Conservation (phyloP, 140 eudicot genomes). For the Cichorium intybus region DNA sequence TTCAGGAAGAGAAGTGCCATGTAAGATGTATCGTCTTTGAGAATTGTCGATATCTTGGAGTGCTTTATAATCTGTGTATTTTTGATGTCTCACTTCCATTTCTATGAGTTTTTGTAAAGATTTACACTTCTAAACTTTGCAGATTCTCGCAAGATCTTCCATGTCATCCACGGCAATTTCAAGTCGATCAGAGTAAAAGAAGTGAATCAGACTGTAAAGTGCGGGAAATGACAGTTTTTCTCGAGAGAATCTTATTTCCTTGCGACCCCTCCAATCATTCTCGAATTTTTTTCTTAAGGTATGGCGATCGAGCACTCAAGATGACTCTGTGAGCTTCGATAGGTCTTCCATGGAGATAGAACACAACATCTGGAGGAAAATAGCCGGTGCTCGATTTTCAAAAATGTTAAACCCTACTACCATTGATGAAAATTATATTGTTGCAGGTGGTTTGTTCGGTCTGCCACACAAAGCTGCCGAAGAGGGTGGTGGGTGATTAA, state of each 20-base stretch:
- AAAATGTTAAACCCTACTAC: background rate
- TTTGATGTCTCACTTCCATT: slow-evolving; percentile 72
- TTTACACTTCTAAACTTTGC: slow-evolving; percentile 86
- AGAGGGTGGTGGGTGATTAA: too few relatives aligned
- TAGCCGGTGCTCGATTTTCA: too few relatives aligned
- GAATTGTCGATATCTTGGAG: slow-evolving; percentile 75
- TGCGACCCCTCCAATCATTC: slow-evolving; percentile 72
- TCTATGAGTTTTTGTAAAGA: slow-evolving; percentile 60
- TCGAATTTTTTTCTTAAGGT: slow-evolving; percentile 71
- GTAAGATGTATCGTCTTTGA: slow-evolving; percentile 81
- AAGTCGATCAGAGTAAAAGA: slow-evolving; percentile 94
- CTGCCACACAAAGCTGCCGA: slow-evolving; percentile 92
- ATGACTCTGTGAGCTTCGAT: too few relatives aligned
- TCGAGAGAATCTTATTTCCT: slow-evolving; percentile 67
- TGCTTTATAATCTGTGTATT: slow-evolving; percentile 77
- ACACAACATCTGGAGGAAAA: too few relatives aligned
- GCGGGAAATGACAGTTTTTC: slow-evolving; percentile 81
- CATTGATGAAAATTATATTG: background rate
- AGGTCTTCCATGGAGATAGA: too few relatives aligned
- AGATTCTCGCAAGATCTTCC: slow-evolving; percentile 86
- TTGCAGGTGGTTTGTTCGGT: slow-evolving; percentile 89
- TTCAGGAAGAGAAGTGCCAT: slow-evolving; percentile 78
- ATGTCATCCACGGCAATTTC: slow-evolving; percentile 90
- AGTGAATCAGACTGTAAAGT: slow-evolving; percentile 84
- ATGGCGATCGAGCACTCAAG: too few relatives aligned